phyloP scores from a whole-genome alignment of 106 monocot genomes.

The Narthecium ossifragum region DNA sequence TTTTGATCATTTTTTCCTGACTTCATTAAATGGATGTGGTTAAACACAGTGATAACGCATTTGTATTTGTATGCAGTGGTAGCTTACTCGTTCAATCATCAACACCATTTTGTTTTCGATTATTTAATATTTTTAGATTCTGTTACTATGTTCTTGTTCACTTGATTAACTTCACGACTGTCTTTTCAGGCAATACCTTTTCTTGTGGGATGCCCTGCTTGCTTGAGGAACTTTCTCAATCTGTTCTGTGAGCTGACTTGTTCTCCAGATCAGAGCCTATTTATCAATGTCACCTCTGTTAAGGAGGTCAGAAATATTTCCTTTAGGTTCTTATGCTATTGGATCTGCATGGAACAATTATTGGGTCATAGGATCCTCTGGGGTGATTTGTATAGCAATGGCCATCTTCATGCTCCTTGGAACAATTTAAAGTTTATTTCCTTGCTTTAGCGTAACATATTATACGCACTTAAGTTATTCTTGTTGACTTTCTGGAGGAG shows the following conservation, averaged over 20 bases:
- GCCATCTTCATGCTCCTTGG: background rate
- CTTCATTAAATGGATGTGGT: no score
- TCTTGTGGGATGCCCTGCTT: conserved; percentile 97
- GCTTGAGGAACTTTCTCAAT: conserved; percentile 98
- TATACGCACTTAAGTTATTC: background rate
- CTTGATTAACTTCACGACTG: background rate
- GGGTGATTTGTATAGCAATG: background rate
- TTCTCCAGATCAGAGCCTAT: conserved; percentile 95
- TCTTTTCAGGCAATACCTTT: conserved; percentile 81
- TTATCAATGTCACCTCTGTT: conserved; percentile 90
- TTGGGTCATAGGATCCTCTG: no score
- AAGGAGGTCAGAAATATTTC: conserved; percentile 64
- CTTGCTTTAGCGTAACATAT: background rate
- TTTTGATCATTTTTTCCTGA: no score
- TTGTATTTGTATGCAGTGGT: no score
- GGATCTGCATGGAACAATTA: background rate
- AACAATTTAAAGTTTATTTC: background rate
- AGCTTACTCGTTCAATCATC: no score
- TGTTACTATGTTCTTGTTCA: background rate
- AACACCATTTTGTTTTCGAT: no score
- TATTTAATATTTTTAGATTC: no score
- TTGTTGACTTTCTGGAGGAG: background rate
- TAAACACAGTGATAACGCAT: no score
- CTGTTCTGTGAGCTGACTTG: conserved; percentile 88
- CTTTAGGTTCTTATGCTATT: background rate